These are phyloP conservation scores for Aureobasidium lini DNA, from an alignment of 2,329 filamentous ascomycete species.

Conservation along the genomic window DNA sequence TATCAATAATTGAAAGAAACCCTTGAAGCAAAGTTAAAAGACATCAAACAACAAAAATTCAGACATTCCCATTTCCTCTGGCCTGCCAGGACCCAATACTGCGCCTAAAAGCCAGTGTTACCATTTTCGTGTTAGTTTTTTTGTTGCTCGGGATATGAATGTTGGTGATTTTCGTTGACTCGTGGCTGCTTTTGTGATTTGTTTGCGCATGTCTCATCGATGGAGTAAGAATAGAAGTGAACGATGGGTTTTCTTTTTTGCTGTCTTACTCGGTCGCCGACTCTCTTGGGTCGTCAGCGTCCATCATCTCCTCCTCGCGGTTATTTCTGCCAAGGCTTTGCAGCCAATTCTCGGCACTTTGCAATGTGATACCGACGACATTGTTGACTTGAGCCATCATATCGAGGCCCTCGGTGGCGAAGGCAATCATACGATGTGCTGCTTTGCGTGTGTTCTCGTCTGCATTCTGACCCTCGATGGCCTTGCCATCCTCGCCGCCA, in stretches of 20 bases:
- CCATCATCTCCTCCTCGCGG: conserved; percentile 15
- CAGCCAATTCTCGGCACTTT: conserved; percentile 88
- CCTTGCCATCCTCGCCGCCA: conserved; percentile 16
- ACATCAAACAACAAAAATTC: neutral
- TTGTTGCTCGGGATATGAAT: neutral
- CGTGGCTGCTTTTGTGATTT: neutral
- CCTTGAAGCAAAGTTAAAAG: neutral
- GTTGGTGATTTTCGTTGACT: neutral
- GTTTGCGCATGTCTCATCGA: no score
- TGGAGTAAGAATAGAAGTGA: neutral
- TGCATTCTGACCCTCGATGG: conserved; percentile 14
- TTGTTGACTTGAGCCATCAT: conserved; percentile 90
- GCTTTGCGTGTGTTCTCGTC: conserved; percentile 42
- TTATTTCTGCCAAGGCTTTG: conserved; percentile 38
- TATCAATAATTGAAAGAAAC: neutral
- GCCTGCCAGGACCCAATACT: no score
- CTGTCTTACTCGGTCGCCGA: neutral
- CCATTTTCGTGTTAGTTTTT: neutral
- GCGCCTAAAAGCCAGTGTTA: neutral
- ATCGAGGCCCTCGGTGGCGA: conserved; percentile 84
- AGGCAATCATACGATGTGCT: conserved; percentile 71
- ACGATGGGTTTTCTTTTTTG: neutral
- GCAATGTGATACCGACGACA: conserved; percentile 80
- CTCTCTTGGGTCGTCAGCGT: conserved; percentile 12
- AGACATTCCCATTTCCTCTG: neutral